These are phyloP conservation scores for Selaginella tamariscina DNA, from an alignment of 75 land plant genomes.

Conservation along the genomic window DNA sequence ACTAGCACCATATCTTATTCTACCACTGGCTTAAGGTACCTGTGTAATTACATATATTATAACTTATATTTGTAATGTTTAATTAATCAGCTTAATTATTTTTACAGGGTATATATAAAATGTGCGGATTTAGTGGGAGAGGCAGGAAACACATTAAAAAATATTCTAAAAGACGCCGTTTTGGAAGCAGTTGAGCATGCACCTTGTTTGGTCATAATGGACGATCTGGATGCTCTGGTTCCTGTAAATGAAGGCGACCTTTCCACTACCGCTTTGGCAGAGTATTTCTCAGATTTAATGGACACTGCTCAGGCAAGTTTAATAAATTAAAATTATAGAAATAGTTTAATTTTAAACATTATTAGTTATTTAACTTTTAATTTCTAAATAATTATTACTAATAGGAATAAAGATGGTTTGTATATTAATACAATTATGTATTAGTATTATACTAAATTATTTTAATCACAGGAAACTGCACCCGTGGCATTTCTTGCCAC, in stretches of 20 bases:
- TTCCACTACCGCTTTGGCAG: conserved; percentile 40
- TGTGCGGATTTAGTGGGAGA: conserved; percentile 62
- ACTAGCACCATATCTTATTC: no score
- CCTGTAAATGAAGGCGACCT: conserved; percentile 46
- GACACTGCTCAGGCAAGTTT: conserved; percentile 41
- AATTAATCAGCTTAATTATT: neutral
- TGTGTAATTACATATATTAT: no score
- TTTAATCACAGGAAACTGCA: neutral
- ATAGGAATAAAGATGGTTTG: no score
- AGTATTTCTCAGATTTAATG: conserved; percentile 56
- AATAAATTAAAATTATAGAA: no score
- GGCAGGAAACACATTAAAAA: conserved; percentile 41
- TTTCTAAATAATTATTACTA: no score
- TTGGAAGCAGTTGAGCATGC: conserved; percentile 69
- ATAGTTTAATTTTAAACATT: no score
- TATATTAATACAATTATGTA: no score
- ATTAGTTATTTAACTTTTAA: no score
- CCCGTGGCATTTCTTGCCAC: conserved; percentile 64
- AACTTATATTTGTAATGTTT: no score
- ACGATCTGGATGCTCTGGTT: conserved; percentile 73
- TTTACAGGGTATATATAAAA: conserved; percentile 53
- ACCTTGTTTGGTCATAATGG: conserved; percentile 73
- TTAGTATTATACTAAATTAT: neutral
- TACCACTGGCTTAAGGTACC: no score
- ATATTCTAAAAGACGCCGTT: conserved; percentile 33